Percentiles rank a stretch among this genome's conserved stretches.
Conservation (phyloP, 2,329 filamentous ascomycete species). For the Ophiostoma montium region DNA sequence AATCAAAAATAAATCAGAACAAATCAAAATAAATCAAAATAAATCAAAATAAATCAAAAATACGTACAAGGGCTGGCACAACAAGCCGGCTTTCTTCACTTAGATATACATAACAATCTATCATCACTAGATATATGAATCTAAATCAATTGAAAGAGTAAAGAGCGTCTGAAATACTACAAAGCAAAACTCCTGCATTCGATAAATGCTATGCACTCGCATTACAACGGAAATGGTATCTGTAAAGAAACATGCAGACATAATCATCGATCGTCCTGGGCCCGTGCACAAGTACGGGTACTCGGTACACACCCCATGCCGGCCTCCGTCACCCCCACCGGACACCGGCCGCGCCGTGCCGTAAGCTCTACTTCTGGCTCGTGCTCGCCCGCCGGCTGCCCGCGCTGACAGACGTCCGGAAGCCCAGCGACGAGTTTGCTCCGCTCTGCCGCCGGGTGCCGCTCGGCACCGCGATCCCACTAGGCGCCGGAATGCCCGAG, state of each 20-base stretch:
- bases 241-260: constrained; percentile 3
- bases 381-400: constrained; percentile 16
- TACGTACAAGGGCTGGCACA: no score
- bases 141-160: no score
- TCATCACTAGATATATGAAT: no score
- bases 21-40: no score
- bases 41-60: no score
- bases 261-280: background rate
- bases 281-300: background rate
- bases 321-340: background rate
- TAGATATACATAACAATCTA: no score
- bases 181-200: constrained; percentile 6
- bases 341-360: background rate
- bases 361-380: constrained; percentile 21
- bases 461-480: constrained; percentile 26
- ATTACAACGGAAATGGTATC: constrained; percentile 5
- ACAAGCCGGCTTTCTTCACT: no score
- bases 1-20: no score
- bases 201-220: constrained; percentile 5
- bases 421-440: constrained; percentile 7
- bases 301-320: background rate
- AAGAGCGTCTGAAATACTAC: no score
- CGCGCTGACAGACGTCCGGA: constrained; percentile 1
- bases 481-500: constrained; percentile 20
- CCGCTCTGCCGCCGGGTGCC: constrained; percentile 24